Conservation (phyloP, 1,139 yeast genomes). For the Keqinozyma sinolaborantium region DNA sequence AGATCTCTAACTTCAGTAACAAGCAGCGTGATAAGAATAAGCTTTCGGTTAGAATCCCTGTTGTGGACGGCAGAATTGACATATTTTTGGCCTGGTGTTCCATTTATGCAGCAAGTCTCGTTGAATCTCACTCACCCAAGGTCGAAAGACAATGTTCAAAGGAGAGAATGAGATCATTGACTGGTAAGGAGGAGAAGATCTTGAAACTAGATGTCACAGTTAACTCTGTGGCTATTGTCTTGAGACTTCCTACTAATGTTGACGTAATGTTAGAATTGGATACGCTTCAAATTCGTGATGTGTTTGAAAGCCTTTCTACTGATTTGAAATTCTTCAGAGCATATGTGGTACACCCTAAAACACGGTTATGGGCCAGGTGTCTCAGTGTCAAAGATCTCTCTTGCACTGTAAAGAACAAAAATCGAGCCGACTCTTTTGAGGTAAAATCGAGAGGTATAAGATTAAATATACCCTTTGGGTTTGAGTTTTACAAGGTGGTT, state of each 20-base stretch:
- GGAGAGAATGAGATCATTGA: constrained; percentile 21
- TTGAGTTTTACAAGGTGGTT: constrained; percentile 60
- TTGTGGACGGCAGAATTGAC: constrained; percentile 38
- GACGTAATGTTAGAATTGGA: constrained; percentile 52
- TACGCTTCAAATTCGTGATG: constrained; percentile 26
- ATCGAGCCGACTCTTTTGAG: constrained; percentile 13
- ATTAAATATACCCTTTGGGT: constrained; percentile 54
- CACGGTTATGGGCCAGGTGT: constrained; percentile 43
- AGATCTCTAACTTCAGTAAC: constrained; percentile 19
- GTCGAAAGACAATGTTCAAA: constrained; percentile 25
- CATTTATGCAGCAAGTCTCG: constrained; percentile 34
- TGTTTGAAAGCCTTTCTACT: constrained; percentile 23
- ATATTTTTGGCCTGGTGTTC: constrained; percentile 44
- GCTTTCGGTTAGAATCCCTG: constrained; percentile 28
- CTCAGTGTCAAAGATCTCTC: constrained; percentile 28
- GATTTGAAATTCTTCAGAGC: constrained; percentile 38
- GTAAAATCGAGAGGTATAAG: constrained; percentile 26
- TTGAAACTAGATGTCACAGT: constrained; percentile 34
- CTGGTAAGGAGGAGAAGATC: constrained; percentile 18
- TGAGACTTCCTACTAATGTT: constrained; percentile 48
- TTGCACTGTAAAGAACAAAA: constrained; percentile 15
- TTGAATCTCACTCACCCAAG: constrained; percentile 35
- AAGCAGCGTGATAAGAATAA: constrained; percentile 23
- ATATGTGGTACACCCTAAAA: constrained; percentile 54
- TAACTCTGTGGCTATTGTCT: constrained; percentile 41